Conservation (phyloP, 1,139 yeast species). For the Sugiyamaella japonica region DNA sequence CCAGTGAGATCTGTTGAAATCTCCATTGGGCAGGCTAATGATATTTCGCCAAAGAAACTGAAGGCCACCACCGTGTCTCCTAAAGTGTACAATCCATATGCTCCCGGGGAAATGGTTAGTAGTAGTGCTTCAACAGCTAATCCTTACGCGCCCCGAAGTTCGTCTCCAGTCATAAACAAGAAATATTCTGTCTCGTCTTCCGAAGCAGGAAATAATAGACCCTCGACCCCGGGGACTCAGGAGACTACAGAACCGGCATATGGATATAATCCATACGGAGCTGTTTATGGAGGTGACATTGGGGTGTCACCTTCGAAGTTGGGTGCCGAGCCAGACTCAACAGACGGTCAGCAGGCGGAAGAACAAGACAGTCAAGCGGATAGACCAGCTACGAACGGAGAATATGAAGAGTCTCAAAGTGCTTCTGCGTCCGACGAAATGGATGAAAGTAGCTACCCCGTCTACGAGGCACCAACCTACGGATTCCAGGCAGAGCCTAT, state of each 20-base stretch:
- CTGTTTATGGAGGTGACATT: conserved; percentile 22
- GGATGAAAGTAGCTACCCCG: conserved; percentile 24
- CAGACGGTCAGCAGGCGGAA: background rate
- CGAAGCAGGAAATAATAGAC: background rate
- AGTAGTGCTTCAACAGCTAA: background rate
- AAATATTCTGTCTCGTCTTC: conserved; percentile 3
- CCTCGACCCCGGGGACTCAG: background rate
- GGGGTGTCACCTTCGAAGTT: conserved; percentile 12
- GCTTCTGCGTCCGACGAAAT: conserved; percentile 2
- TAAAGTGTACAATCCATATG: conserved; percentile 22
- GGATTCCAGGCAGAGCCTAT: conserved; percentile 27
- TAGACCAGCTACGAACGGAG: background rate
- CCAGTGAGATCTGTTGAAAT: background rate
- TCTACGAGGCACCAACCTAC: conserved; percentile 29
- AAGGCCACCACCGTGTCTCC: background rate
- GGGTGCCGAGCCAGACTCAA: background rate
- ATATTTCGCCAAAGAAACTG: conserved; percentile 3
- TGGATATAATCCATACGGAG: conserved; percentile 27
- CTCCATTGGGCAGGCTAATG: background rate
- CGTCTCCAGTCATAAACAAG: background rate
- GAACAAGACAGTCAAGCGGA: background rate
- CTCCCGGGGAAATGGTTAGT: conserved; percentile 14
- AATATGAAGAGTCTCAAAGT: conserved; percentile 13
- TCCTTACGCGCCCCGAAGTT: conserved; percentile 17
- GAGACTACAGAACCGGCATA: background rate